Percentiles rank a stretch among this genome's conserved stretches.
Conservation (phyloP, 768 basidiomycete genomes). For the Lactarius tabidus region DNA sequence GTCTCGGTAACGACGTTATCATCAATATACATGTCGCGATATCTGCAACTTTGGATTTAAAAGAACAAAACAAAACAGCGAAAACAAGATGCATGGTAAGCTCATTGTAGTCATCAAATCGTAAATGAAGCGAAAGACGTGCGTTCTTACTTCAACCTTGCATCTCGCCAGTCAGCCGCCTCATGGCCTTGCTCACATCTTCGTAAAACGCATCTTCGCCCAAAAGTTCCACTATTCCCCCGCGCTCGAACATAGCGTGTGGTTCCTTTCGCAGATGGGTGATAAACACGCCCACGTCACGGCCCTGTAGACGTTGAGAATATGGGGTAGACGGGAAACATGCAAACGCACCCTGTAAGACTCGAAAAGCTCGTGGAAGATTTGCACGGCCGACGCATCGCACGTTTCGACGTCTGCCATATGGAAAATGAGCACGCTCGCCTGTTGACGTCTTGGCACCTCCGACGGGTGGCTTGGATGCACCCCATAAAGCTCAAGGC, state of each 20-base stretch:
- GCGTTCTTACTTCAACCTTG: background rate
- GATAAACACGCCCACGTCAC: constrained; percentile 44
- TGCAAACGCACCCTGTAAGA: constrained; percentile 60
- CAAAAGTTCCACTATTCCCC: constrained; percentile 41
- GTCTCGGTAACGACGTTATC: background rate
- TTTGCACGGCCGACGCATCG: constrained; percentile 91
- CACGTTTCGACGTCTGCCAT: constrained; percentile 87
- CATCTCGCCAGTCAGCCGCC: constrained; percentile 32
- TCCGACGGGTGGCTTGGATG: constrained; percentile 85
- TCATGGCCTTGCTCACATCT: constrained; percentile 42
- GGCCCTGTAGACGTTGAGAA: constrained; percentile 33
- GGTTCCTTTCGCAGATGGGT: constrained; percentile 42
- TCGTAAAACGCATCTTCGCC: constrained; percentile 44
- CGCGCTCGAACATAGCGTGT: constrained; percentile 39
- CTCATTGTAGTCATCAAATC: background rate
- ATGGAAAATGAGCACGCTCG: constrained; percentile 83
- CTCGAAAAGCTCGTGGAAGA: constrained; percentile 72
- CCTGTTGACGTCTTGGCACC: constrained; percentile 67
- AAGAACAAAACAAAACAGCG: background rate
- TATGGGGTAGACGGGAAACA: background rate
- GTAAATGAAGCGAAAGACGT: background rate
- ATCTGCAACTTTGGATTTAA: background rate
- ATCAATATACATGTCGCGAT: background rate
- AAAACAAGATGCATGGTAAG: background rate
- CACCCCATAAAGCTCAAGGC: constrained; percentile 86